phyloP scores from a whole-genome alignment of 495 filamentous ascomycete genomes.

The Talaromyces adpressus region DNA sequence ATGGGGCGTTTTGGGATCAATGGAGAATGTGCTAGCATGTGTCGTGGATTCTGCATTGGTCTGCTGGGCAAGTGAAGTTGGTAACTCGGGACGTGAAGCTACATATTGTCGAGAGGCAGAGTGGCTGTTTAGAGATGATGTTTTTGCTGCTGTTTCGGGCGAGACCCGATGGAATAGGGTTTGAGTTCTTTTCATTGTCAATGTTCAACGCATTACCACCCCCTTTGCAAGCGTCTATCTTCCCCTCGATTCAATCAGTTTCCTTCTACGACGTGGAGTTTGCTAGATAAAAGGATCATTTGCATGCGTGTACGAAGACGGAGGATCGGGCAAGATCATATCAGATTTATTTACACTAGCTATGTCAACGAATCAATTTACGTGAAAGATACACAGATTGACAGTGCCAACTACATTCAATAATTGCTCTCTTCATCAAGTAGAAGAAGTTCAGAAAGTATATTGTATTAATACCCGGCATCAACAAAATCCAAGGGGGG shows the following conservation, averaged over 20 bases:
- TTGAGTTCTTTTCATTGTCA: neutral
- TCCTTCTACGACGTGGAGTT: neutral
- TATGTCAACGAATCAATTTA: neutral
- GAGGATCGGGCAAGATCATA: neutral
- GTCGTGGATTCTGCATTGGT: slow-evolving; percentile 89
- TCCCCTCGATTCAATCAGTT: neutral
- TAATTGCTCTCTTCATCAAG: neutral
- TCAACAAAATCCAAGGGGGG: neutral
- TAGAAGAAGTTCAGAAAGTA: neutral
- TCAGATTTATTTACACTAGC: neutral
- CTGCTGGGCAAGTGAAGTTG: slow-evolving; percentile 87
- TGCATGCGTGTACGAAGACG: neutral
- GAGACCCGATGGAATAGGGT: neutral
- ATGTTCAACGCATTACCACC: neutral
- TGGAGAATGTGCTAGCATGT: slow-evolving; percentile 86
- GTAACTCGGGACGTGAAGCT: slow-evolving; percentile 59
- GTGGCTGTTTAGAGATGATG: slow-evolving; percentile 63
- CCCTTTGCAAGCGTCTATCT: neutral
- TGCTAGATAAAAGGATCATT: neutral
- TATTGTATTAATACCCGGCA: neutral
- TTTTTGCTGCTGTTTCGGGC: slow-evolving; percentile 1
- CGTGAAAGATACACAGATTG: neutral
- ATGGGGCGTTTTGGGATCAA: slow-evolving; percentile 91
- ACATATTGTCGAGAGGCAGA: slow-evolving; percentile 83
- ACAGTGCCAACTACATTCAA: neutral